Conservation (phyloP, 176 grass and related monocot species). For the Oryza meridionalis region DNA sequence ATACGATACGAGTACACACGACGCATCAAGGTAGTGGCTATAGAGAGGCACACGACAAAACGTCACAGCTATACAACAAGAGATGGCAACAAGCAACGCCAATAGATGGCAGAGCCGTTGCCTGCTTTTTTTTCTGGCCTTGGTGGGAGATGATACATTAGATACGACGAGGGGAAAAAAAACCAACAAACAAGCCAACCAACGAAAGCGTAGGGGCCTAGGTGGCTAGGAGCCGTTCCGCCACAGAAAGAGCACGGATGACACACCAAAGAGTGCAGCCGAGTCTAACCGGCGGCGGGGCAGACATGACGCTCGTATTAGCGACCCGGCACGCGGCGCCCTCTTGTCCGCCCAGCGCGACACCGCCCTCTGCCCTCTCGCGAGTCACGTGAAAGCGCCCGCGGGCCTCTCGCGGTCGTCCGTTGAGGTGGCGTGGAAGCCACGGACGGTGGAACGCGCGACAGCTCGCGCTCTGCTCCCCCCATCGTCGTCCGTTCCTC, state of each 20-base stretch:
- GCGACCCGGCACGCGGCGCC: background rate
- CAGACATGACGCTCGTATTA: too few species aligned
- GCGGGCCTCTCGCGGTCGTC: background rate
- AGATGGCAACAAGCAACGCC: background rate
- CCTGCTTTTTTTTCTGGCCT: background rate
- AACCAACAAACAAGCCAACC: too few species aligned
- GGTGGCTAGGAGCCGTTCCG: background rate
- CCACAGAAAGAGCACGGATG: background rate
- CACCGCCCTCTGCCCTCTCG: background rate
- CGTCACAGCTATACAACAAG: background rate
- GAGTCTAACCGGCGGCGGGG: background rate
- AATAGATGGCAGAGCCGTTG: background rate
- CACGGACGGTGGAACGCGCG: background rate
- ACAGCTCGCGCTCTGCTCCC: background rate
- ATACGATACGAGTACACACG: background rate
- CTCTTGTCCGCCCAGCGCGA: conserved; percentile 10
- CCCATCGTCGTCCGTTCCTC: background rate
- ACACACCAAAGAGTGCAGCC: too few species aligned
- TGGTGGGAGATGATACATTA: background rate
- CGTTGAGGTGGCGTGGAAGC: conserved; percentile 33
- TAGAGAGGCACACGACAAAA: background rate
- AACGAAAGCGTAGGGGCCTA: background rate
- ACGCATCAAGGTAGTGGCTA: background rate
- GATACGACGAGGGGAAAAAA: background rate
- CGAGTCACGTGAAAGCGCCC: conserved; percentile 32